Evolutionary conservation across 176 grass and related monocot species (phyloP).

Genomic region (Oryza meridionalis): DNA sequence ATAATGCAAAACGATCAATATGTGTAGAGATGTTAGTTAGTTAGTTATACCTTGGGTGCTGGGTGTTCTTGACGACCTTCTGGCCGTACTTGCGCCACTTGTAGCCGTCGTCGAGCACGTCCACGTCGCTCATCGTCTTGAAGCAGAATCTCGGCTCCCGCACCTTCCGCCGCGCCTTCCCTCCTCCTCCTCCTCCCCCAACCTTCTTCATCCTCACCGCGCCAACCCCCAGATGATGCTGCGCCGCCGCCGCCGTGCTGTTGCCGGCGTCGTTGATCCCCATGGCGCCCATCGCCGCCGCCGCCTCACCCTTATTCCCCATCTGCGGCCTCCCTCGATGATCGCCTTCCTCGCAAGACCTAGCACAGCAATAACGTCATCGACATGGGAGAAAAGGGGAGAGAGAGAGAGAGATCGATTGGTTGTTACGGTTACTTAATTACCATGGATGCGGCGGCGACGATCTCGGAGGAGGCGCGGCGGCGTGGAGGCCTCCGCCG

Average conservation of each 20-base stretch:
- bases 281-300: not conserved
- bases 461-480: conserved; percentile 29
- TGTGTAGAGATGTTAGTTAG: not conserved
- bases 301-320: conserved; percentile 25
- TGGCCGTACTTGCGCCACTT: conserved; percentile 99
- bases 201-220: conserved; percentile 73
- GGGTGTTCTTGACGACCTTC: conserved; percentile 99
- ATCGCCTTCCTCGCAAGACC: conserved; percentile 42
- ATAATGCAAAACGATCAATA: too few relatives aligned
- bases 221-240: conserved; percentile 39
- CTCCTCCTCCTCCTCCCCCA: not conserved
- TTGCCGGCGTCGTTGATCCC: not conserved
- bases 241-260: not conserved
- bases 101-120: conserved; percentile 97
- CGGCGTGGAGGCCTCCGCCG: conserved; percentile 1
- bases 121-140: conserved; percentile 98
- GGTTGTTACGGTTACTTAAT: too few relatives aligned
- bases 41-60: conserved; percentile 73
- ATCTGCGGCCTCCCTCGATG: conserved; percentile 25
- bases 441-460: conserved; percentile 53
- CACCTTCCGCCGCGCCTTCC: conserved; percentile 76
- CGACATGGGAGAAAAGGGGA: too few relatives aligned
- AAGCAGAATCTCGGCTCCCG: conserved; percentile 98
- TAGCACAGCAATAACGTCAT: not conserved
- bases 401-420: too few relatives aligned